Evolutionary conservation across 139 green algal genomes (phyloP).

Genomic region (Haematococcus sp.): DNA sequence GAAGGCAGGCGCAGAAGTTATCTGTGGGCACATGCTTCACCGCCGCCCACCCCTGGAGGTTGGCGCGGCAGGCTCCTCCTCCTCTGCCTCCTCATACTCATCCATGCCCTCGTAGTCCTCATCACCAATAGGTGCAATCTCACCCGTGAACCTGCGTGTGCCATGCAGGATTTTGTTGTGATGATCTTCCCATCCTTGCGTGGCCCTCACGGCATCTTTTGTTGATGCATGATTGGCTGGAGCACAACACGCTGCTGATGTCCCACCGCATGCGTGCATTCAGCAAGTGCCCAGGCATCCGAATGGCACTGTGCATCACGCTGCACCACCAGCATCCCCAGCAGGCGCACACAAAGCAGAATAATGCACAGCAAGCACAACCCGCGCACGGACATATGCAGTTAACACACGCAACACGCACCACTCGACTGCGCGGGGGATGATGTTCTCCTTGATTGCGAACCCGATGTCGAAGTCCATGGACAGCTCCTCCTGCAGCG

Average conservation of each 20-base stretch:
- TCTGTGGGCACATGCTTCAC: no score
- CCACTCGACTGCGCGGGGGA: conserved; percentile 49
- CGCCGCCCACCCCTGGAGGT: not conserved
- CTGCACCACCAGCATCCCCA: no score
- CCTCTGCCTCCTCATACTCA: conserved; percentile 29
- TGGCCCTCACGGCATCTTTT: not conserved
- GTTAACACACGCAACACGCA: no score
- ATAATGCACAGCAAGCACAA: no score
- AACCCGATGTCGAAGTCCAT: conserved; percentile 46
- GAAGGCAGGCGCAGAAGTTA: no score
- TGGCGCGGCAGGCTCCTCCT: conserved; percentile 4
- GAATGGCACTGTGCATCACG: no score
- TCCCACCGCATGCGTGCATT: no score
- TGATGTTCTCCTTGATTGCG: conserved; percentile 42
- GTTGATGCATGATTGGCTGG: not conserved
- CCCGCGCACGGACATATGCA: no score
- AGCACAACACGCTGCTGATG: not conserved
- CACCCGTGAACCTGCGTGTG: conserved; percentile 35
- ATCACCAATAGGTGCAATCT: conserved; percentile 32
- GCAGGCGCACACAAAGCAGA: no score
- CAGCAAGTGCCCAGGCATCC: no score
- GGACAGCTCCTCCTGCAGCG: conserved; percentile 36
- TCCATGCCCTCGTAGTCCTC: conserved; percentile 16
- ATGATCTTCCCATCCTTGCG: not conserved
- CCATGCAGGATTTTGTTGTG: not conserved